Conservation (phyloP, 805 yeast genomes). For the Yamadazyma ubonensis region DNA sequence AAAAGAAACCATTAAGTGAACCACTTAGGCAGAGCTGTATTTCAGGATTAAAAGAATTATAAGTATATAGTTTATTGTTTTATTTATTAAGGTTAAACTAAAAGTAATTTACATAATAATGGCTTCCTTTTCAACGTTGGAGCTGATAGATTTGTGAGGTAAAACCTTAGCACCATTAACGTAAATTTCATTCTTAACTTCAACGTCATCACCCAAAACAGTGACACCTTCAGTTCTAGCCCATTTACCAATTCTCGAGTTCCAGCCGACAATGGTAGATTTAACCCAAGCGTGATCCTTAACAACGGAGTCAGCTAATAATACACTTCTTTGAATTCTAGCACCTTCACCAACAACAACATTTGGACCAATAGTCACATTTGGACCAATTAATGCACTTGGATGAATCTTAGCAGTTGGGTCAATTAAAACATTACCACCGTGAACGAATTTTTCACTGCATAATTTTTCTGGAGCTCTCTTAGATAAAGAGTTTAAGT, state of each 20-base stretch:
- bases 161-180: conserved; percentile 99
- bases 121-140: conserved; percentile 95
- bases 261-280: conserved; percentile 98
- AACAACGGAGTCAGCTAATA: conserved; percentile 84
- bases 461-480: conserved; percentile 70
- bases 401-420: conserved; percentile 92
- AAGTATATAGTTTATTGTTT: too few relatives aligned
- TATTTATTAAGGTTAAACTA: too few relatives aligned
- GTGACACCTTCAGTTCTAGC: conserved; percentile 97
- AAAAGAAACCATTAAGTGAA: conserved; percentile 62
- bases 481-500: conserved; percentile 83
- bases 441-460: conserved; percentile 66
- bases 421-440: conserved; percentile 88
- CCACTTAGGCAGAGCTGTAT: conserved; percentile 47
- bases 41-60: conserved; percentile 27
- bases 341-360: conserved; percentile 97
- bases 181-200: conserved; percentile 96
- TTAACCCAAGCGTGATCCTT: conserved; percentile 98
- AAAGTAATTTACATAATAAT: conserved; percentile 78
- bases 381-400: conserved; percentile 95
- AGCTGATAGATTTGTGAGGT: conserved; percentile 96
- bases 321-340: conserved; percentile 93
- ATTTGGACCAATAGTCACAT: conserved; percentile 96
- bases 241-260: conserved; percentile 97
- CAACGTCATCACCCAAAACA: conserved; percentile 98